These are phyloP conservation scores for Penicillium bialowiezense DNA, from an alignment of 495 filamentous ascomycete species.

Conservation along the genomic window DNA sequence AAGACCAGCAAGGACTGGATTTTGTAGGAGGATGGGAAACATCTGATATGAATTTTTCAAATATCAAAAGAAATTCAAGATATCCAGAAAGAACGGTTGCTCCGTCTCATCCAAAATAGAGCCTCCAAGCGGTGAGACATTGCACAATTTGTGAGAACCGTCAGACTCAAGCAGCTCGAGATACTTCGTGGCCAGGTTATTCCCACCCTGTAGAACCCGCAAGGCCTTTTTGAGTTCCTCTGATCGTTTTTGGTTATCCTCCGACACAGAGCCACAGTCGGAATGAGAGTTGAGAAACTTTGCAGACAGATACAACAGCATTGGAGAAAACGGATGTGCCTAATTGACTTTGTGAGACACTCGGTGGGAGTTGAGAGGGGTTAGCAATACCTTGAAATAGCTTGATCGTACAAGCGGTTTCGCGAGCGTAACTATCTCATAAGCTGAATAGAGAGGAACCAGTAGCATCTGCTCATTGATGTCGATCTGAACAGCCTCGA, in stretches of 20 bases:
- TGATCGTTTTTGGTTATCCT: background rate
- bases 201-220: conserved; percentile 1
- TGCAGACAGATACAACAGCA: conserved; percentile 6
- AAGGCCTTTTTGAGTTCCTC: conserved; percentile 2
- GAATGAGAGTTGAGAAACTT: conserved; percentile 3
- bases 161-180: conserved; percentile 3
- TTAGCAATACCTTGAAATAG: background rate
- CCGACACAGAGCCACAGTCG: background rate
- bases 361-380: background rate
- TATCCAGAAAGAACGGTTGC: conserved; percentile 1
- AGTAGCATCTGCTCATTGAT: background rate
- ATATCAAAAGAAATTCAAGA: background rate
- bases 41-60: background rate
- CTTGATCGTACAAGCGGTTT: conserved; percentile 4
- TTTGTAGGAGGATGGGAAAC: too few species aligned
- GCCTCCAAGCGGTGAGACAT: background rate
- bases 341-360: background rate
- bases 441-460: conserved; percentile 2
- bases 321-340: conserved; percentile 8
- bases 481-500: background rate
- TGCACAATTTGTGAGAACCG: background rate
- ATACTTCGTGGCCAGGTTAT: conserved; percentile 3
- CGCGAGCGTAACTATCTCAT: conserved; percentile 1
- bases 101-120: background rate
- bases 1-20: too few species aligned